Conservation (phyloP, 345 rosid genomes). For the Aquilaria yunnanensis region DNA sequence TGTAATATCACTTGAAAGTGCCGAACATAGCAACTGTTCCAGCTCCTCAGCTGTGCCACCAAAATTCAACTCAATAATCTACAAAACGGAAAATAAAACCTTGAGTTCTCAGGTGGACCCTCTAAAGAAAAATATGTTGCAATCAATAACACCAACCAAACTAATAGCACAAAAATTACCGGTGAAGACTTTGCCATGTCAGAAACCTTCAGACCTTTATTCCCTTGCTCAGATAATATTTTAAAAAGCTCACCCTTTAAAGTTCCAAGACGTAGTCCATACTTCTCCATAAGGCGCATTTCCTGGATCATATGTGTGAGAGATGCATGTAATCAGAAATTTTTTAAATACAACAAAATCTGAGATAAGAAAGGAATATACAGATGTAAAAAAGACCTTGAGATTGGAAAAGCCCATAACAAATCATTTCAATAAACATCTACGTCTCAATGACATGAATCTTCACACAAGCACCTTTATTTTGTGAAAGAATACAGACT, state of each 20-base stretch:
- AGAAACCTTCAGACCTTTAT: constrained; percentile 58
- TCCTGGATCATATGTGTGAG: constrained; percentile 39
- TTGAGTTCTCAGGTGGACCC: background rate
- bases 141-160: background rate
- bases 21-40: constrained; percentile 62
- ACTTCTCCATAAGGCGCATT: constrained; percentile 63
- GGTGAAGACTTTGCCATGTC: constrained; percentile 58
- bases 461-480: too few species aligned
- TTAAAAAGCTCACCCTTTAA: constrained; percentile 82
- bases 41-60: constrained; percentile 49
- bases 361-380: too few species aligned
- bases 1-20: constrained; percentile 90
- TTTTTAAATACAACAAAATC: background rate
- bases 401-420: too few species aligned
- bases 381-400: too few species aligned
- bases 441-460: too few species aligned
- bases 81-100: constrained; percentile 20
- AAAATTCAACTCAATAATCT: constrained; percentile 68
- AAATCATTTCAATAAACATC: too few species aligned
- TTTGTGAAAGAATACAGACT: too few species aligned
- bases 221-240: constrained; percentile 60
- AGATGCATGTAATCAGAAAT: constrained; percentile 1
- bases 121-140: background rate
- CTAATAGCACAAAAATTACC: constrained; percentile 27
- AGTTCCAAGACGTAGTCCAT: constrained; percentile 63